Evolutionary conservation across 176 grass and related monocot genomes (phyloP).

Genomic region (Aegilops speltoides): DNA sequence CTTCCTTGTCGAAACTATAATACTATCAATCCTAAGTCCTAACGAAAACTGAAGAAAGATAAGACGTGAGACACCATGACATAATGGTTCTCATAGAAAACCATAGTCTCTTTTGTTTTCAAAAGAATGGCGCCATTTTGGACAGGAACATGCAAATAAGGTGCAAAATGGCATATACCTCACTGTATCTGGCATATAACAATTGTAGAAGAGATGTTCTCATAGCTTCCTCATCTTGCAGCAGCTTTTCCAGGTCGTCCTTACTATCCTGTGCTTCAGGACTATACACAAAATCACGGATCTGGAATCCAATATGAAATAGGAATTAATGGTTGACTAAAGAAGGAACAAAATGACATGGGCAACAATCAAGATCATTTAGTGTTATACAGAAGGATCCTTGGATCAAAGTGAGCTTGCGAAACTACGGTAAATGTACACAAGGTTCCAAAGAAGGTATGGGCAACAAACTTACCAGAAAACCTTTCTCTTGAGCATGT

Average conservation of each 20-base stretch:
- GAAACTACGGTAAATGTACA: background rate
- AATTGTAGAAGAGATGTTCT: constrained; percentile 84
- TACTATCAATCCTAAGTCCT: background rate
- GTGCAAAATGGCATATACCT: constrained; percentile 56
- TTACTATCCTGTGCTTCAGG: constrained; percentile 79
- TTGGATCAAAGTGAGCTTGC: background rate
- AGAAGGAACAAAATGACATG: background rate
- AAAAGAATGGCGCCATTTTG: background rate
- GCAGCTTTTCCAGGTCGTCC: constrained; percentile 74
- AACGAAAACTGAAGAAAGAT: background rate
- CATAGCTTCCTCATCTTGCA: constrained; percentile 74
- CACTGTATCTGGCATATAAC: constrained; percentile 92
- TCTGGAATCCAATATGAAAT: constrained; percentile 39
- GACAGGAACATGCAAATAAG: constrained; percentile 2
- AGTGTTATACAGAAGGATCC: background rate
- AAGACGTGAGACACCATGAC: background rate
- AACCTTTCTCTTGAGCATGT: constrained; percentile 74
- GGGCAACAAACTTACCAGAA: constrained; percentile 52
- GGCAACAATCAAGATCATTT: background rate
- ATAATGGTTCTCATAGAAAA: background rate
- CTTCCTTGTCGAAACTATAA: background rate
- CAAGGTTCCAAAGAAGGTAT: background rate
- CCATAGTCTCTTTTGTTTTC: background rate
- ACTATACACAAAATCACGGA: constrained; percentile 82
- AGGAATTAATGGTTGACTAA: background rate